Evolutionary conservation across 192 early-diverging fungal genomes (phyloP), one percentile per base, ranked within the genome.

Genomic region (Kickxella alabastrina): DNA sequence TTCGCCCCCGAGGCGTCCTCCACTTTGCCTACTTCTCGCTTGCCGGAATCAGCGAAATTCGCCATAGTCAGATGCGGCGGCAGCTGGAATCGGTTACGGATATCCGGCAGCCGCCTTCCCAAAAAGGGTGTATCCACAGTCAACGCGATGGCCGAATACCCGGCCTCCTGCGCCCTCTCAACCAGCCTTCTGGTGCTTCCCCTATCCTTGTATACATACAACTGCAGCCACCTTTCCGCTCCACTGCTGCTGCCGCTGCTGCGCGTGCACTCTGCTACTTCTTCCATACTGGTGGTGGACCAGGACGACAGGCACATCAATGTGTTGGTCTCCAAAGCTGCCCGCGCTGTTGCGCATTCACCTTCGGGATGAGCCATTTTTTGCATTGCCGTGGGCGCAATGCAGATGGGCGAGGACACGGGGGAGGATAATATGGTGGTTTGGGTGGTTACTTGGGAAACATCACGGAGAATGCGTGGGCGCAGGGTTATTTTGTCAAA

Each of bases 121-220:
- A 84, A 31, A n/a, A 55, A 57, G 22, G 82, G 82, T 19, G 79
- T 79, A 46, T 84, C 82, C 0, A 84, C 82, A 1, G 82, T 84
- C 1, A 84, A 38, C 2, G 77, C 80, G 9, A 84, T 59, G 1
- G 80, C 88, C 58, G 83, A 72, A 62, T 84, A 85, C 10, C 91
- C 91, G 21, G 75, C 71, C 21, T 61, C 74, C 62, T 91, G 86
- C 9, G 88, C 91, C 19, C 84, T 68, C 36, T 81, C 63, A 12
- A 93, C 76, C 39, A 93, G 71, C 14, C 68, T 61, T 38, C 75
- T 52, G 4, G 88, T 80, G 23, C 82, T 72, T 18, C 38, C 59
- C 7, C 89, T 73, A 59, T 93, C 82, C 58, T 81, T 78, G 62
- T 92, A 87, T 4, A 91, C 81, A 64, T 93, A 93, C 23, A 93